Base-by-base conservation (phyloP, 2,329 filamentous ascomycete species). In the Plectosphaerella plurivora region DNA sequence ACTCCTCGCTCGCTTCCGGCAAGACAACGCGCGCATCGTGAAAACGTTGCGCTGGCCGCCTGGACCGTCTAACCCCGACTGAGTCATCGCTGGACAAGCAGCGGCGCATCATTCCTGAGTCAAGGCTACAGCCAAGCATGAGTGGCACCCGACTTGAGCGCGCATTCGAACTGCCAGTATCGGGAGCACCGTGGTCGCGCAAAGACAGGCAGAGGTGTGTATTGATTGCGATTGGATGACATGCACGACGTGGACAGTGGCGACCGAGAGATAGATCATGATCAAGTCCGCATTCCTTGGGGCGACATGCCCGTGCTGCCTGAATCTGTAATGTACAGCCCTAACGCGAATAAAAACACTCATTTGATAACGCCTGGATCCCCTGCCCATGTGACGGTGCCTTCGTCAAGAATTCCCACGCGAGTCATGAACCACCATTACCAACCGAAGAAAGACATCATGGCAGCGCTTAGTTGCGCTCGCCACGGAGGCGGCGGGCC, bases 401-500 rank as follows among this genome's bases (percentile, higher is more conserved):
- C 62, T 59, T 68, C 68, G 60, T 71, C 69, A 71, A 68, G 65
- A 67, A 67, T 69, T 65, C 64, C 73, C 59, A 51, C 64, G 68
- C 63, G 67, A 68, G 63, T 73, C 72, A 65, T 75, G 62, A 74
- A 62, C 67, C 66, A 63, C 65, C 66, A 33, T 33, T 33, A 33
- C 65, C 61, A 56, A 58, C 58, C 52, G 47, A 55, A 51, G 59
- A 60, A 61, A 63, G 56, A 59, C 55, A 57, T 54, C 20, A 59
- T 54, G 50, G 47, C 55, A 37, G 47, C 55, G 56, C 74, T 83
- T 84, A 93, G 81, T 90, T 91, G 73, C 89, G 88, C 81, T 94
- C 92, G 62, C 94, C 94, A 68, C 94, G 90, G 69, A 99, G 90
- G 68, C 94, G 89, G 64, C 94, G 89, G 67, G 93, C 92, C 49